Base-by-base conservation (phyloP, 495 filamentous ascomycete species). In the Penicillium argentinense region DNA sequence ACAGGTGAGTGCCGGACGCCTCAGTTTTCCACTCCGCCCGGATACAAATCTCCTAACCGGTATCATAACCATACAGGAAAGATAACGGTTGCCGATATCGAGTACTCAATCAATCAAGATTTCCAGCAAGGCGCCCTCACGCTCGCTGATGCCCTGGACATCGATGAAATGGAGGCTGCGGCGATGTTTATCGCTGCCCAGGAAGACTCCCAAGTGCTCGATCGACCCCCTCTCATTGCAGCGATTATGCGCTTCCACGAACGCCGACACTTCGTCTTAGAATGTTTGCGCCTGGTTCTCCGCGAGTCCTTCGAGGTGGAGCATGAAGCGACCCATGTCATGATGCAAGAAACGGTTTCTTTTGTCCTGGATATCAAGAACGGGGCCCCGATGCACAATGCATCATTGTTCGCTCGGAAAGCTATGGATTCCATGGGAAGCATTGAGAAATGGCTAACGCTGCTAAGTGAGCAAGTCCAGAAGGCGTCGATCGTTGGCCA, bases 81-180 rank as follows among this genome's bases (percentile, higher is more conserved):
- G 56, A 72, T 97, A 44, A 79, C 69, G 13, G 59, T 93, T 46
- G 76, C 79, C 53, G 84, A 84, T 46, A 76, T 77, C 7, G 82
- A 91, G 55, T 97, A 89, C 62, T 56, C 77, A n/a, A 70, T 97
- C 62, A 97, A 95, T 61, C 74, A 84, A 29, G 83, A 92, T 55
- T 97, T 97, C 64, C 78, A 89, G 63, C 83, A 95, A 64, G 78
- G 82, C 43, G 76, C 84, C 25, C 73, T 91, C 13, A 77, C 87
- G 60, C 67, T 97, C 27, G 88, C 91, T 39, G 92, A 97, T 68
- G 84, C 84, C 18, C 74, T 97, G 42, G 80, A 95, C 53, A 75
- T 99, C 21, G 92, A 99, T 67, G 93, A 99, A 65, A 53, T 95
- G 38, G 74, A 90, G 59, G 85, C 95, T 16, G 88, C 91, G 5